These are phyloP conservation scores for Neoconidiobolus thromboides DNA, from an alignment of 371 early-diverging fungal species.

Conservation along the genomic window DNA sequence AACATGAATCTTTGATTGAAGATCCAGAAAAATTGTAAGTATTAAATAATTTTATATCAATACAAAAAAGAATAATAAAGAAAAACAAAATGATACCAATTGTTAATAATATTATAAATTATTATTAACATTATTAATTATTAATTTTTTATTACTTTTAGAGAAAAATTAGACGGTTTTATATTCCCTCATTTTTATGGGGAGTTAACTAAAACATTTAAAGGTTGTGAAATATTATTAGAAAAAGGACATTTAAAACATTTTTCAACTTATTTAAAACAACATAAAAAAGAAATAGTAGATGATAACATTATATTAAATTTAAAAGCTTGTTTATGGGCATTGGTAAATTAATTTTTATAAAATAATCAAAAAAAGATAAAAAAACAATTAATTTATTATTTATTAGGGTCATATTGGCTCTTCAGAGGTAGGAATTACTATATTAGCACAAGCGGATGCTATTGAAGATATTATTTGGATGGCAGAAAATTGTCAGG, in stretches of 20 bases:
- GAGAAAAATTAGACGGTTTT: conserved; percentile 26
- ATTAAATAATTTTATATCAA: not conserved
- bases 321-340: conserved; percentile 65
- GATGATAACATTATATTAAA: conserved; percentile 22
- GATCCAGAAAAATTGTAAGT: conserved; percentile 9
- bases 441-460: conserved; percentile 47
- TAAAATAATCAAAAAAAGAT: no score
- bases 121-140: not conserved
- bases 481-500: conserved; percentile 41
- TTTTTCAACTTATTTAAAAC: conserved; percentile 38
- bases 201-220: conserved; percentile 54
- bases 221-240: conserved; percentile 45
- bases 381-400: not conserved
- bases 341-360: conserved; percentile 13
- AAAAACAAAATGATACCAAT: no score
- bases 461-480: conserved; percentile 45
- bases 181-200: conserved; percentile 68
- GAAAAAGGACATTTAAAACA: conserved; percentile 41
- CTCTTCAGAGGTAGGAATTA: conserved; percentile 38
- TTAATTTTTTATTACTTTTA: conserved; percentile 5
- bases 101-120: not conserved
- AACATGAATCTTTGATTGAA: conserved; percentile 2
- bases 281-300: conserved; percentile 22
- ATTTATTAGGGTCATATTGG: conserved; percentile 51
- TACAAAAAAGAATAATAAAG: no score